phyloP scores from a whole-genome alignment of 176 grass and related monocot genomes.

The Pharus latifolius region DNA sequence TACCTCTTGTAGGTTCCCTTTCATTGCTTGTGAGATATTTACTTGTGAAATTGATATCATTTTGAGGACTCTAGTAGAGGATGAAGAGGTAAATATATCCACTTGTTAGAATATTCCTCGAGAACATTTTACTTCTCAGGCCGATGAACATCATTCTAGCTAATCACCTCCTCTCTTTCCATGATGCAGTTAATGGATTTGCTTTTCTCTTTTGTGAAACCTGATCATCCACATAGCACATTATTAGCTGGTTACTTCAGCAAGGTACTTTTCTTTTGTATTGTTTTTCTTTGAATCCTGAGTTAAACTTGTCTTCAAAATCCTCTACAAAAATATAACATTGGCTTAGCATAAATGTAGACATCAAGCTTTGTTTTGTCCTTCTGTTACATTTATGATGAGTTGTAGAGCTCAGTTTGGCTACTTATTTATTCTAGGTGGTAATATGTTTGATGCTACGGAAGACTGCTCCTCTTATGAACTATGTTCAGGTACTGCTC shows the following conservation, averaged over 20 bases:
- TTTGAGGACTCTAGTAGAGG: slow-evolving; percentile 76
- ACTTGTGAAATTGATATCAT: slow-evolving; percentile 84
- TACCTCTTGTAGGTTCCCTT: slow-evolving; percentile 53
- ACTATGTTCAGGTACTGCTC: slow-evolving; percentile 61
- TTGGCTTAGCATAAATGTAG: neutral
- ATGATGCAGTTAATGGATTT: slow-evolving; percentile 65
- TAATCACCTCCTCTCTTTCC: neutral
- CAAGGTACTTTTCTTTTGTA: slow-evolving; percentile 42
- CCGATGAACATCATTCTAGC: slow-evolving; percentile 6
- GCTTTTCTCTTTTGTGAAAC: slow-evolving; percentile 73
- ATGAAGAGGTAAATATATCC: slow-evolving; percentile 50
- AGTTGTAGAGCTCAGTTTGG: neutral
- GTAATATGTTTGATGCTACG: slow-evolving; percentile 74
- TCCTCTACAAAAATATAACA: neutral
- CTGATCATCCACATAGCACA: slow-evolving; percentile 52
- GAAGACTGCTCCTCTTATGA: slow-evolving; percentile 57
- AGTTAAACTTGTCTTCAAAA: neutral
- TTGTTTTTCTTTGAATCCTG: neutral
- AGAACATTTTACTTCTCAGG: neutral
- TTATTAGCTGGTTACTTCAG: slow-evolving; percentile 79
- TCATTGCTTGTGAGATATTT: slow-evolving; percentile 91
- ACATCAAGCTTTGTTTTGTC: neutral
- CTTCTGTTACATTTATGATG: neutral
- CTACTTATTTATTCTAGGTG: slow-evolving; percentile 34
- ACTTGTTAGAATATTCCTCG: neutral